Evolutionary conservation across 169 alveolate species (phyloP), one percentile per base, ranked within the genome.

Genomic region (Cryptosporidium viatorum): DNA sequence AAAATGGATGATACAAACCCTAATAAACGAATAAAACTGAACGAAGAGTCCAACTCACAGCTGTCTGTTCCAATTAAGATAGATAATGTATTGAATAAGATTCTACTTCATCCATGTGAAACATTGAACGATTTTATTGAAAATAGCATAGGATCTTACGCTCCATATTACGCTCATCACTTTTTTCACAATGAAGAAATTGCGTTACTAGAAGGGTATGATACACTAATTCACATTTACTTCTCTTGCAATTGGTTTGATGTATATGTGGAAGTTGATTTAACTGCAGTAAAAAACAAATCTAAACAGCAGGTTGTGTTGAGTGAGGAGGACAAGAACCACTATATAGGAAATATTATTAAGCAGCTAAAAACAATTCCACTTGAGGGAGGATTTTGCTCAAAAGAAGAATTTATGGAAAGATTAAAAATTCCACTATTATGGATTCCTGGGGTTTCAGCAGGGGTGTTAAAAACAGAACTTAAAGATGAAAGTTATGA

Each of bases 241-340:
- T 74, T 52, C 51, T 74, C 86, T 33, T 74, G 86, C 58, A 74
- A 41, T 41, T 74, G 86, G 86, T 74, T 74, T 51, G 86, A 74
- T 74, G 71, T 74, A 4, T 74, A 55, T 58, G 71, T 74, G 26
- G 86, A 74, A 26, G 60, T 74, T 8, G 62, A 74, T 37, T 71
- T 74, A 16, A n/a, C 51, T 58, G 58, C 69, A 52, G 4, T 35
- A 14, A 52, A 74, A 29, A 74, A 21, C 21, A 51, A 35, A 18
- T 1, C 60, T 12, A 55, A 74, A 35, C 73, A 74, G 48, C 39
- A 31, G 3, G 10, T 26, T 8, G 33, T 3, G 21, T 35, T 55
- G 37, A 26, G 26, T 21, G 86, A 74, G 18, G 59, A 6, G 14
- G 59, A 52, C 14, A 74, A 21, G 52, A n/a, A 58, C 4, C 21